Evolutionary conservation across 2,329 filamentous ascomycete species (phyloP).

Genomic region (Ilyonectria destructans): DNA sequence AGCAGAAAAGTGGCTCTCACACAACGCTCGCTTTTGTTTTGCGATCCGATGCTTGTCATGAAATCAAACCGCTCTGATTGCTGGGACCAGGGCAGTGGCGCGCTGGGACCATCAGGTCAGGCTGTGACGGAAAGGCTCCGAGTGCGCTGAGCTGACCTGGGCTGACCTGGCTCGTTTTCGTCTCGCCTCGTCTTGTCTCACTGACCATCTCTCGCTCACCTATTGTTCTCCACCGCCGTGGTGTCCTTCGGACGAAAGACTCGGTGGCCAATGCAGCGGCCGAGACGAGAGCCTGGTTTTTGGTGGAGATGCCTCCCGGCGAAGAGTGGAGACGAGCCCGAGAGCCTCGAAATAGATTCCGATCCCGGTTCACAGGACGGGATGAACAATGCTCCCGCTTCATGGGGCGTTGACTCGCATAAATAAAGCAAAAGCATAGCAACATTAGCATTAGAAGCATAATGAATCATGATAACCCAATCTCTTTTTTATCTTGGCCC

Average conservation of each 20-base stretch:
- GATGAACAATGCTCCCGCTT: not conserved
- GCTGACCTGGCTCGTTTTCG: not conserved
- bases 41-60: not conserved
- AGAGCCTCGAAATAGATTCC: not conserved
- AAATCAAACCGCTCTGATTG: slow-evolving; percentile 12
- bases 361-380: not conserved
- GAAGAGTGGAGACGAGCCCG: slow-evolving; percentile 17
- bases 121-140: slow-evolving; percentile 6
- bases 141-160: not conserved
- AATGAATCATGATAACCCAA: slow-evolving; percentile 4
- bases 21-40: slow-evolving; percentile 1
- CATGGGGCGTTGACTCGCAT: not conserved
- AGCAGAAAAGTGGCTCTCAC: not conserved
- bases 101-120: slow-evolving; percentile 9
- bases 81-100: slow-evolving; percentile 8
- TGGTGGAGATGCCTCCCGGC: not conserved
- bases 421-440: not conserved
- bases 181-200: not conserved
- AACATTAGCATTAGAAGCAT: not conserved
- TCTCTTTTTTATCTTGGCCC: not conserved
- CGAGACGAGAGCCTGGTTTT: slow-evolving; percentile 12
- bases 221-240: not conserved
- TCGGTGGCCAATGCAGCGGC: slow-evolving; percentile 27
- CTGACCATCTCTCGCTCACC: slow-evolving; percentile 2
- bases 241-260: slow-evolving; percentile 24